Base-by-base conservation (phyloP, 495 filamentous ascomycete species). In the Cladorrhinum samala region DNA sequence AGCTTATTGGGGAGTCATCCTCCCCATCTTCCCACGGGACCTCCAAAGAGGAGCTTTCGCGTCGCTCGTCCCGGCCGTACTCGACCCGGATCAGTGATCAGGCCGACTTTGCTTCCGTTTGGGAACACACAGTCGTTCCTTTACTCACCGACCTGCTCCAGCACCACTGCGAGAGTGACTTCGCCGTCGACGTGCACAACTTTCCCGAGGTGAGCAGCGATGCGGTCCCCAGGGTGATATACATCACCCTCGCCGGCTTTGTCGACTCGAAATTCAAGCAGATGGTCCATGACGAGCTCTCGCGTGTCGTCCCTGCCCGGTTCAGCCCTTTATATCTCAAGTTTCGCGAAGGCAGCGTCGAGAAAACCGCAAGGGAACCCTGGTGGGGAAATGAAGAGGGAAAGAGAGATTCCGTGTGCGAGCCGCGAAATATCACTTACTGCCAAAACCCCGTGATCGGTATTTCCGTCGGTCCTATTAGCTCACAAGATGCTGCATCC, bases 121-220 rank as follows among this genome's bases (percentile, higher is more conserved):
- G 54, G 54, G 54, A 56, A 48, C 6, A 19, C 1, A 16, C 11
- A 9, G 43, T 56, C 2, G 13, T 47, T 1, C 54, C 54, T 3
- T 7, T 25, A 3, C 53, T 55, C 8, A 20, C 9, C 37, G 24
- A 38, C 13, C 37, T 53, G 11, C 45, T 57, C 18, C 38, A 45
- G 25, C 16, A 30, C 19, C 24, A 48, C 49, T 52, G 55, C 49
- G 18, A 14, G 3, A 9, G 42, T 20, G 49, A 57, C 21, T 53
- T 53, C n/a, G 38, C 49, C 24, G 45, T 57, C 19, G 55, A 57
- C 16, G 55, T 57, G 9, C 49, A 53, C 50, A 53, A 36, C 49
- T 57, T 53, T 20, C 49, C 54, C 7, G 54, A 57, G 38, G 13
- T 38, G 14, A 49, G 43, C 17, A 36, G 33, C 16, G 46, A 53